Base-by-base conservation (phyloP, 441 rosid genomes). In the Pelargonium australe region DNA sequence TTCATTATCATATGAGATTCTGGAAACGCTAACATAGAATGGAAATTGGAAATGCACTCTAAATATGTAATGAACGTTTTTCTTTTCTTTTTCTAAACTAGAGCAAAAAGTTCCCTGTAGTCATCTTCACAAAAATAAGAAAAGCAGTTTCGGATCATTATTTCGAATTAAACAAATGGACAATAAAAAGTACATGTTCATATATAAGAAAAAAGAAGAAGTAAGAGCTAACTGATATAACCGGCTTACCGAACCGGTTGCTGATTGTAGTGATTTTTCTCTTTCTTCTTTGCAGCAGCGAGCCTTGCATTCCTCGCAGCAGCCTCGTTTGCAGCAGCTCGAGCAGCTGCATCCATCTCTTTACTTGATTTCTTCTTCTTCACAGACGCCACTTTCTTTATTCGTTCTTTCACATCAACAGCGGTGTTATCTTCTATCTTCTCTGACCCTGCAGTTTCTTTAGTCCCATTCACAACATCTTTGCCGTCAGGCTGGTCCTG, bases 281-380 rank as follows among this genome's bases (percentile, higher is more conserved):
- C 96, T 71, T 88, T 90, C 73, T 92, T 92, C 90, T 90, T 88
- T 11, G 93, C 89, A 34, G 92, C 90, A 4, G 86, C 89, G 67
- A 92, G 86, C 83, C 68, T 90, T 10, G 91, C 95, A 57, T 70
- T 84, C 75, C 88, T 86, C 7, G 85, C 87, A 70, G 96, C 89
- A 64, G 89, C 96, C 81, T 92, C 95, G 57, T 65, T 68, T 9
- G 95, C 93, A 40, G 85, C 96, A 47, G 88, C 88, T 72, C 79
- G 76, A 0, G 96, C 88, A 25, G 89, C 91, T 19, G 82, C 78
- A 75, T 85, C 96, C 75, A 80, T 74, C 82, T 89, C 96, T 82
- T 85, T 87, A 77, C 78, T 69, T 0, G 89, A 87, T 55, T 87
- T 92, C 73, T 92, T 89, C 91, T 89, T 92, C 78, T 82, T 88